Evolutionary conservation across 1,284 basidiomycete species (phyloP).

Genomic region (Trametes polyzona): DNA sequence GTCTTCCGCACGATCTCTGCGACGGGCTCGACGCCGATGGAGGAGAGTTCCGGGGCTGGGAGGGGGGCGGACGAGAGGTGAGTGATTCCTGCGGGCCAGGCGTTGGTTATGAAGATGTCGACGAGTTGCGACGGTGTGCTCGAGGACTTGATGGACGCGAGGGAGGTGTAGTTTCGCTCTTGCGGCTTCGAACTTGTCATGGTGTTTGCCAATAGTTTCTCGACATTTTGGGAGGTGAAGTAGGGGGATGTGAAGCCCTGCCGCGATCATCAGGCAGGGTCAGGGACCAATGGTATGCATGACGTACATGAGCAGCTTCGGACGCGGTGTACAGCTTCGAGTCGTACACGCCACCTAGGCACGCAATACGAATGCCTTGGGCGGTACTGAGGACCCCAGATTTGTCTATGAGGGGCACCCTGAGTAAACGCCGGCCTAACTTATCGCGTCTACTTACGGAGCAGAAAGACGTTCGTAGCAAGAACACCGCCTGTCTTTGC

Average conservation of each 20-base stretch:
- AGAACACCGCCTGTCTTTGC: slow-evolving; percentile 78
- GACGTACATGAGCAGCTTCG: slow-evolving; percentile 63
- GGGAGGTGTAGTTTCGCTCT: slow-evolving; percentile 57
- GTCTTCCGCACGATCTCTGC: slow-evolving; percentile 67
- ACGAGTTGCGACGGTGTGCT: slow-evolving; percentile 65
- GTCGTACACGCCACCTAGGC: slow-evolving; percentile 81
- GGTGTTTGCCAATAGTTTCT: slow-evolving; percentile 72
- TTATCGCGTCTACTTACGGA: slow-evolving; percentile 60
- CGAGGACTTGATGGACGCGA: slow-evolving; percentile 68
- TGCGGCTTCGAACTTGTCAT: slow-evolving; percentile 51
- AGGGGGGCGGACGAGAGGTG: slow-evolving; percentile 61
- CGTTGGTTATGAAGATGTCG: slow-evolving; percentile 84
- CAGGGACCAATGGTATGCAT: background rate
- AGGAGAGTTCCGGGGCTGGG: slow-evolving; percentile 49
- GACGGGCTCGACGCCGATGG: slow-evolving; percentile 58
- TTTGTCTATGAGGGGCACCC: slow-evolving; percentile 66
- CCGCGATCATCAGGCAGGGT: background rate
- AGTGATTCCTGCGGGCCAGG: slow-evolving; percentile 75
- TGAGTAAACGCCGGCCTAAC: background rate
- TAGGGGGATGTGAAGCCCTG: slow-evolving; percentile 76
- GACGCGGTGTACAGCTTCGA: slow-evolving; percentile 56
- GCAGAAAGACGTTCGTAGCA: slow-evolving; percentile 79
- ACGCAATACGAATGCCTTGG: slow-evolving; percentile 85
- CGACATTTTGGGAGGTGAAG: slow-evolving; percentile 71
- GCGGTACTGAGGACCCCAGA: slow-evolving; percentile 82